phyloP scores from a whole-genome alignment of 257 asterid genomes.

The Linaria vulgaris region DNA sequence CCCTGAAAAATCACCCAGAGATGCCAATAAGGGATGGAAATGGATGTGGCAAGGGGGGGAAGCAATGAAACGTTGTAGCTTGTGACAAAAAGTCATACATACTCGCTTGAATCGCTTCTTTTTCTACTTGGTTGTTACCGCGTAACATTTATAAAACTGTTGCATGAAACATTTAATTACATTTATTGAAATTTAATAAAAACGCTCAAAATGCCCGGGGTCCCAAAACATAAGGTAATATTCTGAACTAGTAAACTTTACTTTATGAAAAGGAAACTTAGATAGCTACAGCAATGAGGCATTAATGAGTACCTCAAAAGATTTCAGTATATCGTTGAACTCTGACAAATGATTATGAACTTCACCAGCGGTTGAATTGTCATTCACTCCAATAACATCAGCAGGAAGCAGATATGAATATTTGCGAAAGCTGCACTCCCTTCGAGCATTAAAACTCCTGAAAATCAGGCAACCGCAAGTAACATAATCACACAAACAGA shows the following conservation, averaged over 20 bases:
- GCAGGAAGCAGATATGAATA: slow-evolving; percentile 91
- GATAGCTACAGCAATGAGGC: slow-evolving; percentile 10
- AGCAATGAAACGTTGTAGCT: too few relatives aligned
- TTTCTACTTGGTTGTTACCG: background rate
- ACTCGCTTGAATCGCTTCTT: background rate
- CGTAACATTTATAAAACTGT: background rate
- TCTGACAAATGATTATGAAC: slow-evolving; percentile 60
- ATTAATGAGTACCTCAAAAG: slow-evolving; percentile 63
- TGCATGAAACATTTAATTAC: slow-evolving; percentile 4
- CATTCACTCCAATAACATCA: slow-evolving; percentile 74
- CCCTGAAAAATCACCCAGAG: slow-evolving; percentile 57
- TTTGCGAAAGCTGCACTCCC: slow-evolving; percentile 79
- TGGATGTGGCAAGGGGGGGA: background rate
- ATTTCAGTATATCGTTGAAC: slow-evolving; percentile 62
- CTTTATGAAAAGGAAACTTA: slow-evolving; percentile 17
- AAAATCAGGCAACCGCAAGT: slow-evolving; percentile 22
- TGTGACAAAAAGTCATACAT: background rate
- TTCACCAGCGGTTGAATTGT: slow-evolving; percentile 52
- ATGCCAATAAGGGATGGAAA: slow-evolving; percentile 23
- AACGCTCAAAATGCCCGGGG: slow-evolving; percentile 12
- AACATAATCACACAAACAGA: background rate
- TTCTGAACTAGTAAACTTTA: slow-evolving; percentile 16
- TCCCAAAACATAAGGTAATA: slow-evolving; percentile 3
- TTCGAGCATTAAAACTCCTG: slow-evolving; percentile 93
- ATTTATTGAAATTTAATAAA: slow-evolving; percentile 2